Evolutionary conservation across 2,329 filamentous ascomycete species (phyloP), one percentile per base, ranked within the genome.

Genomic region (Xylariaceae sp.): DNA sequence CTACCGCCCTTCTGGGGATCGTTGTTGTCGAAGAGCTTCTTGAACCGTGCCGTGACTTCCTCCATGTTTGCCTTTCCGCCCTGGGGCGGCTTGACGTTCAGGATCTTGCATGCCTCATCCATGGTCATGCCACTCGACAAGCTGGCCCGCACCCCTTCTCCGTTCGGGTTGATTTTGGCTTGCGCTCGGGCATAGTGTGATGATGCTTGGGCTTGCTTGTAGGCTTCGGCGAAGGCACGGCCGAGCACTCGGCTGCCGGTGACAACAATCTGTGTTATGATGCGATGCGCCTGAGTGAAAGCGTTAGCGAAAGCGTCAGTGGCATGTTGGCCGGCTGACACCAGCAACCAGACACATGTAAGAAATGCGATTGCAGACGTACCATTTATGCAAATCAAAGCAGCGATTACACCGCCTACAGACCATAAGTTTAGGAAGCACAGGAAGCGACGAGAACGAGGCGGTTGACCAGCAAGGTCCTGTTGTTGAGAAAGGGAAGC

Each of bases 91-190:
- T 93, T 91, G 66, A 99, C 92, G 74, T 99, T 96, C 61, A 99
- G 84, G 71, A 99, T 97, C 77, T 92, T 91, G 84, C 92, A 98
- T 51, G 95, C 95, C 81, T 99, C 95, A 66, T 96, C 91, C 69
- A 99, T 87, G 7, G 92, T 95, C 75, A 98, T 89, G 71, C 92
- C 90, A 4, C 85, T 84, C 23, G 86, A 81, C 60, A 81, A 70
- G 56, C 68, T 72, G 41, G 70, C 67, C 56, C 71, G 71, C 49
- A 77, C 68, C 9, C 73, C 73, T 37, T 70, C 65, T 41, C 65
- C 70, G 65, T 74, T 76, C 54, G 76, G 76, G 64, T 83, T 82
- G 52, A 76, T 72, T 68, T 89, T 89, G 62, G 82, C 83, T 64
- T 88, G 86, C 50, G 90, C 86, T 63, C 88, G 88, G 66, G 89